These are phyloP conservation scores for Colletotrichum lindemuthianum DNA, from an alignment of 2,329 filamentous ascomycete species.

Conservation along the genomic window DNA sequence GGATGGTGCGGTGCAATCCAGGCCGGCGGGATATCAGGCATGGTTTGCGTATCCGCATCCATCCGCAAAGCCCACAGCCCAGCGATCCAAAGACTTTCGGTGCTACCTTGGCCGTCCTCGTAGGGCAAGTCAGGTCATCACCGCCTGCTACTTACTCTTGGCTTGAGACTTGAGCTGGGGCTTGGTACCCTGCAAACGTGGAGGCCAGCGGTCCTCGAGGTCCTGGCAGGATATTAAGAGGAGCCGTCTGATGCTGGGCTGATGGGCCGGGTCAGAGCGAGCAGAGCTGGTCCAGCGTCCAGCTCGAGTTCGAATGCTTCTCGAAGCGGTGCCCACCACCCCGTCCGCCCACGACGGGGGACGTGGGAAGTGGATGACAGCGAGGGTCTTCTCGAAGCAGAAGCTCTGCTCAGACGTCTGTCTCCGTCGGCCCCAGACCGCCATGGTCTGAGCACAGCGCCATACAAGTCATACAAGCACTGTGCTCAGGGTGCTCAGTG, in stretches of 20 bases:
- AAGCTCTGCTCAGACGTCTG: constrained; percentile 31
- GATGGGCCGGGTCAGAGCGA: constrained; percentile 16
- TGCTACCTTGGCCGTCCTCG: constrained; percentile 15
- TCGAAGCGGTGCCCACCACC: constrained; percentile 16
- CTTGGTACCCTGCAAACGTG: not conserved
- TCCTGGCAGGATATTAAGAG: constrained; percentile 6
- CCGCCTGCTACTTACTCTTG: constrained; percentile 6
- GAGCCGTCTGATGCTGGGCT: constrained; percentile 19
- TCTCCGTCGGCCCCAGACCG: constrained; percentile 24
- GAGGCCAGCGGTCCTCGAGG: constrained; percentile 9
- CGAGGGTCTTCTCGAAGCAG: constrained; percentile 21
- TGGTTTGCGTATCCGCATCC: constrained; percentile 16
- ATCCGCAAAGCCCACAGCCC: constrained; percentile 7
- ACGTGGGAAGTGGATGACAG: constrained; percentile 27
- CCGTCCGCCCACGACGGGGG: constrained; percentile 21
- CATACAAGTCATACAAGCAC: too few relatives aligned
- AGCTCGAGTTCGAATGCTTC: constrained; percentile 24
- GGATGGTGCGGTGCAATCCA: constrained; percentile 8
- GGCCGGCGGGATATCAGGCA: constrained; percentile 20
- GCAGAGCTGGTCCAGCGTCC: constrained; percentile 10
- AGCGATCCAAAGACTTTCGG: constrained; percentile 4
- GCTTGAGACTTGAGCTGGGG: constrained; percentile 6
- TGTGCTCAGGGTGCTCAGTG: too few relatives aligned
- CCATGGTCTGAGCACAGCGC: constrained; percentile 16
- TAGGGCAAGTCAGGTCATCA: constrained; percentile 26